Percentiles rank a stretch among this genome's conserved stretches.
Conservation (phyloP, 305 asterid genomes). For the Euphrasia arctica region DNA sequence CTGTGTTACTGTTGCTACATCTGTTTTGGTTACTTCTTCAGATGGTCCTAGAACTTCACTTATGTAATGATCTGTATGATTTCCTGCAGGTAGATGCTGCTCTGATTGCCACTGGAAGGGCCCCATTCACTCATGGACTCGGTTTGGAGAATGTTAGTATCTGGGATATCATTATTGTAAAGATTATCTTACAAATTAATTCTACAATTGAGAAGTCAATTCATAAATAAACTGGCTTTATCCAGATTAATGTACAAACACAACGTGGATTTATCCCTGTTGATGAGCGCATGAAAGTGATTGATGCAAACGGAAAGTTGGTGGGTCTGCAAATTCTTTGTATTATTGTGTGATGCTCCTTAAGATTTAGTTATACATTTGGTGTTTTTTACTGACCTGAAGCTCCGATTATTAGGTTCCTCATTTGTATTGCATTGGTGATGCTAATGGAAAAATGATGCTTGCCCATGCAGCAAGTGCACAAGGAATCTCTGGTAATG, state of each 20-base stretch:
- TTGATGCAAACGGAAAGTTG: constrained; percentile 77
- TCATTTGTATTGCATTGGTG: constrained; percentile 94
- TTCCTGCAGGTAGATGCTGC: constrained; percentile 69
- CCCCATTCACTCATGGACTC: constrained; percentile 71
- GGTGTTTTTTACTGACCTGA: constrained; percentile 24
- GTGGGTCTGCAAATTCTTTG: constrained; percentile 37
- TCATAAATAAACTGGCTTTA: constrained; percentile 18
- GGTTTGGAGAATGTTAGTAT: constrained; percentile 64
- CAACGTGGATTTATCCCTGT: constrained; percentile 94
- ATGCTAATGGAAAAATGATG: constrained; percentile 99
- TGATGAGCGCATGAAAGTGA: constrained; percentile 89
- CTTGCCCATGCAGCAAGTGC: constrained; percentile 99
- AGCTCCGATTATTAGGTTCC: constrained; percentile 62
- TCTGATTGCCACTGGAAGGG: constrained; percentile 80
- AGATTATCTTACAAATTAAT: constrained; percentile 14
- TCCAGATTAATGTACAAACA: constrained; percentile 77
- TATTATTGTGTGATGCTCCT: constrained; percentile 13
- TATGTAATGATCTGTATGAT: constrained; percentile 24
- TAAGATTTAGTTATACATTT: constrained; percentile 23
- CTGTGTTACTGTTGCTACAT: constrained; percentile 11
- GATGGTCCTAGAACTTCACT: constrained; percentile 1
- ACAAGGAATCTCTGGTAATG: constrained; percentile 93
- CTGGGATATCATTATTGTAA: constrained; percentile 15
- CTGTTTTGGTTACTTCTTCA: constrained; percentile 21
- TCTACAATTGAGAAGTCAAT: constrained; percentile 19